Base-by-base conservation (phyloP, 2,329 filamentous ascomycete species). In the Neofusicoccum ribis region DNA sequence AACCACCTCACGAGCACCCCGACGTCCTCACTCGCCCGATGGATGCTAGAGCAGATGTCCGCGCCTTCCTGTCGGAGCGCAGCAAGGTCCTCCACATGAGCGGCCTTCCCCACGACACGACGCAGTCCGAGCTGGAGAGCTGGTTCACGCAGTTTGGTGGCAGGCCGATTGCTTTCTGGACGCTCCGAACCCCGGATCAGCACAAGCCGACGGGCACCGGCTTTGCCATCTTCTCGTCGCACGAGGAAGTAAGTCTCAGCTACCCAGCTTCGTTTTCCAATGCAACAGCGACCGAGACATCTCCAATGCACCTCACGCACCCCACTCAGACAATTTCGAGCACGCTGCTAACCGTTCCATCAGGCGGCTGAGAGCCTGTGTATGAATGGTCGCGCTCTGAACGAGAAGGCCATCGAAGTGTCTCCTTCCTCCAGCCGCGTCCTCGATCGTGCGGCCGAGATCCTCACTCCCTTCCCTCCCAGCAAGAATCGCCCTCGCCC, bases 91-190 rank as follows among this genome's bases (percentile, higher is more conserved):
- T 99, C 64, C 95, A 99, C 80, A 94, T 99, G 89, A 97, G 93
- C 73, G 95, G 95, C 56, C 85, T 99, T 61, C 95, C 95, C 50
- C 95, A 99, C 77, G 95, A 99, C 73, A 99, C 95, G 41, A 99
- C 95, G 1, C 95, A 99, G 81, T 98, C 94, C 3, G 95, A 99
- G 82, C 86, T 99, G 27, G 95, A 99, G 82, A 97, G 93, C 81
- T 99, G 95, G 95, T 99, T 98, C 77, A 99, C 95, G 36, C 95
- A 99, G 79, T 99, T 97, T 76, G 95, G 95, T 69, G 95, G 95
- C 58, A 91, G 95, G 49, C 95, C 95, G 36, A 99, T 99, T 81
- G 95, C 95, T 20, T 99, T 99, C 82, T 99, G 95, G 95, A 99
- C 95, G 17, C 86, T 99, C 59, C 91, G 94, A 68, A 99, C 95